Evolutionary conservation across 345 rosid species (phyloP), one percentile per base, ranked within the genome.

Genomic region (Gossypium sturtianum): DNA sequence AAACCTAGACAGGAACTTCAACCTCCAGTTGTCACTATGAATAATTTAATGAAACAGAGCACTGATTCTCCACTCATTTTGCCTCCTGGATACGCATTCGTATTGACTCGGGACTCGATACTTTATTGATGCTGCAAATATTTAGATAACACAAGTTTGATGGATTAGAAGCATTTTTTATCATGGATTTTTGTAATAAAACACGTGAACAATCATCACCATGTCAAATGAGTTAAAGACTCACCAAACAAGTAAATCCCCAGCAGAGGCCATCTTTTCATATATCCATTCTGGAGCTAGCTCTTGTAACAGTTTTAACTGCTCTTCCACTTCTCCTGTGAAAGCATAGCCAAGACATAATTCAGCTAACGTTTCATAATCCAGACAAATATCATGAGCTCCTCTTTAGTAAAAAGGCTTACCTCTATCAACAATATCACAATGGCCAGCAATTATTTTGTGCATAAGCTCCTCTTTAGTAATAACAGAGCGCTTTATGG

Each of bases 221-320:
- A 17, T 23, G 9, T 8, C 27, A 65, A 41, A 51, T 38, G 23
- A 49, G 9, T 3, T 38, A 41, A 22, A 57, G 48, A 72, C 90
- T 87, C 72, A 93, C 98, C 97, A 81, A 12, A 91, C 66, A 72
- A 96, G 88, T 52, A 81, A 13, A 75, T 91, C 97, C 16, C 97
- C 97, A 51, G 86, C 52, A 44, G 84, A 84, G n/a, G 91, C 79
- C 29, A 44, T 66, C 81, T 90, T 93, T 84, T 90, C 92, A 9
- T 87, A 83, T 4, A 96, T 89, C 99, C 97, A 91, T 66, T 91
- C 93, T 0, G 98, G 99, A 74, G 87, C 95, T 19, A 91, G 82
- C 77, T 93, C 95, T 77, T 78, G 83, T 84, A 96, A 54, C 82
- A 93, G 71, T 43, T 75, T 81, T 17, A 91, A 80, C 75, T 89